Evolutionary conservation across 2,329 filamentous ascomycete species (phyloP), one percentile per base, ranked within the genome.

Genomic region (Colletotrichum scovillei): DNA sequence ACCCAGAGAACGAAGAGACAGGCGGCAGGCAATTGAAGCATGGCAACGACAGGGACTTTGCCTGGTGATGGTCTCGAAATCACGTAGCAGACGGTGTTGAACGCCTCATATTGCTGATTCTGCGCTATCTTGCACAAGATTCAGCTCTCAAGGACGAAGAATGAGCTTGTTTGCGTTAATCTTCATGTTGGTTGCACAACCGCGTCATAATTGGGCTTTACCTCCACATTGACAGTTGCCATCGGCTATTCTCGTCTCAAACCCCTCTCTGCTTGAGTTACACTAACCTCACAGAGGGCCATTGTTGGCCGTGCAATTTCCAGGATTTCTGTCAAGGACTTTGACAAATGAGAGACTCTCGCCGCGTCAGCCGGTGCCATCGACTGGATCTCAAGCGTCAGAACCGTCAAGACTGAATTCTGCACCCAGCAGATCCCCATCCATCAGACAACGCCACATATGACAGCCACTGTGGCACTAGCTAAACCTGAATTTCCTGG

Each of bases 371-470:
- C 69, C 22, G 11, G n/a, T 52, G 35, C 28, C 30, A 49, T 58
- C 35, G 67, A 32, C 35, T 67, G 24, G 11, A 8, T 4, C 19
- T 30, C 19, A 28, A 32, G 60, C 26, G 49, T 35, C 49, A 30
- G 26, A 35, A n/a, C 28, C 26, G 49, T 35, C 49, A 30, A 28
- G n/a, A n/a, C 46, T 19, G 46, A 30, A 38, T n/a, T 52, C 26
- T n/a, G 57, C 57, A 52, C 38, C 46, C 6, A 63, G 30, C 60
- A 30, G 42, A 22, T 28, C 38, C n/a, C 28, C 42, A 35, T 46
- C 28, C 66, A 42, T 59, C 42, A 30, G 12, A 57, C 28, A 63
- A 58, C 62, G 71, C 71, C 71, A 73, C 71, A 70, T 14, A n/a
- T 26, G 32, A 62, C 42, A 70, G 67, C 60, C 70, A 70, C 66